phyloP scores from a whole-genome alignment of 306 rosid genomes.

The Lathyrus sativus region DNA sequence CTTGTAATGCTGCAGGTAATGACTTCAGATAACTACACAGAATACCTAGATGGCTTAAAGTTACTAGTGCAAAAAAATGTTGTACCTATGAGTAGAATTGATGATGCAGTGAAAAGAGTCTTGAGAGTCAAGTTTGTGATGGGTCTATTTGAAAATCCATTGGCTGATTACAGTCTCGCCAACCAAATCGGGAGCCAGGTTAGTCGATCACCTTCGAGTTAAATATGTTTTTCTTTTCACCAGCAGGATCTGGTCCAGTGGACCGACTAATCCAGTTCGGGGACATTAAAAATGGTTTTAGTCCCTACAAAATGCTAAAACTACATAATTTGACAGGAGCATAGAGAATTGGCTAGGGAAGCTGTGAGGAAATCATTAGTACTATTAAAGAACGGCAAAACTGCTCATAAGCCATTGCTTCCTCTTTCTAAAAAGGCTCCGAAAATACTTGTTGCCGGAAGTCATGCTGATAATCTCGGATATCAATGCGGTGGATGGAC shows the following conservation, averaged over 20 bases:
- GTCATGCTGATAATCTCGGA: constrained; percentile 47
- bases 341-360: constrained; percentile 46
- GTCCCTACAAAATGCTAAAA: background rate
- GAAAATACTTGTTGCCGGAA: constrained; percentile 48
- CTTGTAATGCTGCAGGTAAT: constrained; percentile 36
- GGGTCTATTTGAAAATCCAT: constrained; percentile 47
- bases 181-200: constrained; percentile 42
- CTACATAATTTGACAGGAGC: constrained; percentile 35
- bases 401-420: constrained; percentile 33
- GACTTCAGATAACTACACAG: constrained; percentile 41
- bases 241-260: no score
- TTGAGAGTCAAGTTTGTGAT: constrained; percentile 43
- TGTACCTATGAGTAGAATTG: constrained; percentile 42
- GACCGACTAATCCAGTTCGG: no score
- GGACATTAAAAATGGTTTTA: background rate
- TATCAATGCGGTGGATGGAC: constrained; percentile 55
- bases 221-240: background rate
- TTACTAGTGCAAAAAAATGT: constrained; percentile 29
- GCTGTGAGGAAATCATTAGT: constrained; percentile 49
- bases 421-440: constrained; percentile 48
- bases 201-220: background rate
- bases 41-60: constrained; percentile 34
- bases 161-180: constrained; percentile 40
- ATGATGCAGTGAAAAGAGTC: constrained; percentile 46
- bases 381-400: constrained; percentile 39